Evolutionary conservation across 495 filamentous ascomycete genomes (phyloP).

Genomic region (Neurospora intermedia): DNA sequence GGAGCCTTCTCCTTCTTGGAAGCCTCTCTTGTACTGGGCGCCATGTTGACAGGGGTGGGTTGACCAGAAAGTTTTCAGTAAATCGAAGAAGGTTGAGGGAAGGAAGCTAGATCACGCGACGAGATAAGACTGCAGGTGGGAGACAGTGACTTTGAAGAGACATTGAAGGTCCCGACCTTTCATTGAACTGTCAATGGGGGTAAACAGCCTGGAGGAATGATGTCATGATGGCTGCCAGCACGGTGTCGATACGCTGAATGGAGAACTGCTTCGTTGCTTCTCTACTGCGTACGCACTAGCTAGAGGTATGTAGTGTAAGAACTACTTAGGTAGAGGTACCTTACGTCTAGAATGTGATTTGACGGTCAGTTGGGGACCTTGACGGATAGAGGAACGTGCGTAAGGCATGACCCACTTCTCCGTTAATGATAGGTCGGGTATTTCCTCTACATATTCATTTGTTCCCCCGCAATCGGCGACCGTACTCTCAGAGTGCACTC

Average conservation of each 20-base stretch:
- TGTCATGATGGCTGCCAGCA: background rate
- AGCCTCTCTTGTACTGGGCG: slow-evolving; percentile 9
- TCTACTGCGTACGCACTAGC: too few relatives aligned
- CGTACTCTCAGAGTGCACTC: background rate
- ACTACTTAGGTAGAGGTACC: too few relatives aligned
- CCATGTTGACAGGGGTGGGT: slow-evolving; percentile 4
- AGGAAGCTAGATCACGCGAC: too few relatives aligned
- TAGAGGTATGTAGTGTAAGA: too few relatives aligned
- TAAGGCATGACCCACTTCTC: background rate
- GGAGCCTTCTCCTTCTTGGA: slow-evolving; percentile 7
- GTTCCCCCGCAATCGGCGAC: background rate
- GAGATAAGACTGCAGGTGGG: too few relatives aligned
- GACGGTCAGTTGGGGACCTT: background rate
- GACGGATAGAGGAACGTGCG: background rate
- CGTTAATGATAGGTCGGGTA: background rate
- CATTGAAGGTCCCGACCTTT: too few relatives aligned
- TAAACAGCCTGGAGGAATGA: background rate
- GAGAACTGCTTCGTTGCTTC: background rate
- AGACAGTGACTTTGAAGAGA: too few relatives aligned
- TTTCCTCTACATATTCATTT: background rate
- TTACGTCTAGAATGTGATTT: background rate
- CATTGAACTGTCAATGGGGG: background rate
- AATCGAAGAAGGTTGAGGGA: too few relatives aligned
- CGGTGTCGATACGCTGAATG: background rate
- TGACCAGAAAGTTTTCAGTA: background rate